A percentile compares a stretch with the other conserved stretches of the same genome.
Conservation (phyloP, 179 eudicot species). For the Silene vulgaris region DNA sequence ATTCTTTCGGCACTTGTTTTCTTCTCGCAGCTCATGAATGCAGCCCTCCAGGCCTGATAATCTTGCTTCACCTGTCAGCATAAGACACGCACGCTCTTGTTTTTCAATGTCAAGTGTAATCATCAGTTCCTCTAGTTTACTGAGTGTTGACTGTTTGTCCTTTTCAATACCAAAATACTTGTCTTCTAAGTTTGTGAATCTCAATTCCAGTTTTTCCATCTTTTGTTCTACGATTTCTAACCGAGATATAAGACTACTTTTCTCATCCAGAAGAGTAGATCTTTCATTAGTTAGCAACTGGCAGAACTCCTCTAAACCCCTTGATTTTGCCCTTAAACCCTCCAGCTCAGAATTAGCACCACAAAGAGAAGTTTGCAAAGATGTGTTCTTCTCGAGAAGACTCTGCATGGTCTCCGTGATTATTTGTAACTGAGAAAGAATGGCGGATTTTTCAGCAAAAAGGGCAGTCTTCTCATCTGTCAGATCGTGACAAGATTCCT, state of each 20-base stretch:
- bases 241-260: slow-evolving; percentile 46
- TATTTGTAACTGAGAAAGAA: slow-evolving; percentile 69
- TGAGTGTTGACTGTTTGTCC: slow-evolving; percentile 53
- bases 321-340: slow-evolving; percentile 75
- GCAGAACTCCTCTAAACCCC: slow-evolving; percentile 68
- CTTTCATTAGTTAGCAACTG: slow-evolving; percentile 60
- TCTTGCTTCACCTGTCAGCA: slow-evolving; percentile 47
- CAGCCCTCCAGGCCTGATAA: slow-evolving; percentile 58
- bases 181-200: slow-evolving; percentile 58
- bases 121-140: slow-evolving; percentile 53
- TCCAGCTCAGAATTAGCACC: slow-evolving; percentile 65
- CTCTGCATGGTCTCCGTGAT: slow-evolving; percentile 74
- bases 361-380: slow-evolving; percentile 63
- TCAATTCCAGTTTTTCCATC: slow-evolving; percentile 57
- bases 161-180: slow-evolving; percentile 57
- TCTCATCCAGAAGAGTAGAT: slow-evolving; percentile 62
- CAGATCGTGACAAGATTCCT: slow-evolving; percentile 42
- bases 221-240: slow-evolving; percentile 65
- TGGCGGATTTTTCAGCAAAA: slow-evolving; percentile 58
- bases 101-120: slow-evolving; percentile 57
- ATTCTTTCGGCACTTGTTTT: slow-evolving; percentile 52
- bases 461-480: slow-evolving; percentile 60
- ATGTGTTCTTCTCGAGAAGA: slow-evolving; percentile 61
- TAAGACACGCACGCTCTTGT: slow-evolving; percentile 47
- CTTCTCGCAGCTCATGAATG: slow-evolving; percentile 60